phyloP scores from a whole-genome alignment of 106 monocot genomes.

The Dendrobium chrysotoxum region DNA sequence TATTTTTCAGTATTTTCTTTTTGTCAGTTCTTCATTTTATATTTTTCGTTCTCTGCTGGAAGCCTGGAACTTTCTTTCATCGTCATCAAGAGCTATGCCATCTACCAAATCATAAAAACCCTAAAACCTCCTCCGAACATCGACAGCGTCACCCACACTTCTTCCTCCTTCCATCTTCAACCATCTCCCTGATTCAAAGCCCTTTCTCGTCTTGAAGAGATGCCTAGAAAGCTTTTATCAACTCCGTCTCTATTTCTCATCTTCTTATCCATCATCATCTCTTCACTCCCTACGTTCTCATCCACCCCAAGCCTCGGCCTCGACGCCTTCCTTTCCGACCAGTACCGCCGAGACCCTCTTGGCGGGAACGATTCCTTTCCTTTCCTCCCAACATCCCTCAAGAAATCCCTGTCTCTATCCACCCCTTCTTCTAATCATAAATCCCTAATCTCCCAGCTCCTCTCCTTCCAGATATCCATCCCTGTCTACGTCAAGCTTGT shows the following conservation, averaged over 20 bases:
- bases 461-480: slow-evolving; percentile 41
- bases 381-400: slow-evolving; percentile 31
- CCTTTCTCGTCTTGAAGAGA: background rate
- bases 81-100: too few species aligned
- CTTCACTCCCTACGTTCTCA: background rate
- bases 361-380: slow-evolving; percentile 54
- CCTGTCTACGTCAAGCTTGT: slow-evolving; percentile 72
- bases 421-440: slow-evolving; percentile 8
- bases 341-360: slow-evolving; percentile 30
- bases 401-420: slow-evolving; percentile 23
- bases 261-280: background rate
- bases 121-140: background rate
- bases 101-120: too few species aligned
- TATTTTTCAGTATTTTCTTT: too few species aligned
- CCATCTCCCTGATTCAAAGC: background rate
- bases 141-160: background rate
- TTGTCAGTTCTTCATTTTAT: too few species aligned
- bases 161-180: background rate
- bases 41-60: too few species aligned
- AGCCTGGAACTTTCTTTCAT: too few species aligned
- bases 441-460: slow-evolving; percentile 23
- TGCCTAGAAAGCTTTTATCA: slow-evolving; percentile 12
- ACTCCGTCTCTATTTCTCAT: background rate
- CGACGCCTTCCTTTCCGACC: slow-evolving; percentile 54
- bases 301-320: slow-evolving; percentile 25